Evolutionary conservation across 441 rosid genomes (phyloP).

Genomic region (Jatropha multifida): DNA sequence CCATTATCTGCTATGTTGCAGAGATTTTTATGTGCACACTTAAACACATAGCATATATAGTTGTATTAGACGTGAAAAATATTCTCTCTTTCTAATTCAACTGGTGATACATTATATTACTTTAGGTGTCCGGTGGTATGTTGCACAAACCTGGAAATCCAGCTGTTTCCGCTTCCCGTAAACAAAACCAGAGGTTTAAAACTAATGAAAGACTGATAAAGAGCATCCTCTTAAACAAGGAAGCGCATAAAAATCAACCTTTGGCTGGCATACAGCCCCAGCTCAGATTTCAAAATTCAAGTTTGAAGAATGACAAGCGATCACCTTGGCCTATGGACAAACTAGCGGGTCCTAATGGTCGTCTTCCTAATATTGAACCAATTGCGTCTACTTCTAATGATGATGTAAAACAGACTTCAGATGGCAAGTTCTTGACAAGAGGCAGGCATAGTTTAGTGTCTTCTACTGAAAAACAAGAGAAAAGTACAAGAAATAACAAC

Average conservation of each 20-base stretch:
- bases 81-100: slow-evolving; percentile 14
- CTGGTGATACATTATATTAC: slow-evolving; percentile 20
- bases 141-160: slow-evolving; percentile 32
- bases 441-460: slow-evolving; percentile 35
- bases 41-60: background rate
- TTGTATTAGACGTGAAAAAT: background rate
- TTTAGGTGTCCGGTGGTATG: slow-evolving; percentile 33
- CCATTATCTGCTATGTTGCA: background rate
- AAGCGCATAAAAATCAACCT: slow-evolving; percentile 34
- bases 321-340: slow-evolving; percentile 38
- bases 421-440: slow-evolving; percentile 45
- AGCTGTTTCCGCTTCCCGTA: slow-evolving; percentile 30
- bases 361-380: background rate
- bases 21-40: background rate
- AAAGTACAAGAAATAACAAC: slow-evolving; percentile 55
- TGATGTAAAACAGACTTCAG: slow-evolving; percentile 33
- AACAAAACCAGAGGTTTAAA: slow-evolving; percentile 42
- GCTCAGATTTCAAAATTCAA: slow-evolving; percentile 41
- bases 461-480: slow-evolving; percentile 55
- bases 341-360: slow-evolving; percentile 27
- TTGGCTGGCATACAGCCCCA: slow-evolving; percentile 38
- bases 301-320: slow-evolving; percentile 44
- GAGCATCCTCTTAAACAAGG: slow-evolving; percentile 50
- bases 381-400: background rate
- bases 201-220: slow-evolving; percentile 52